Percentiles rank a stretch among this genome's conserved stretches.
Conservation (phyloP, 2,329 filamentous ascomycete genomes). For the Penicillium brevicompactum region DNA sequence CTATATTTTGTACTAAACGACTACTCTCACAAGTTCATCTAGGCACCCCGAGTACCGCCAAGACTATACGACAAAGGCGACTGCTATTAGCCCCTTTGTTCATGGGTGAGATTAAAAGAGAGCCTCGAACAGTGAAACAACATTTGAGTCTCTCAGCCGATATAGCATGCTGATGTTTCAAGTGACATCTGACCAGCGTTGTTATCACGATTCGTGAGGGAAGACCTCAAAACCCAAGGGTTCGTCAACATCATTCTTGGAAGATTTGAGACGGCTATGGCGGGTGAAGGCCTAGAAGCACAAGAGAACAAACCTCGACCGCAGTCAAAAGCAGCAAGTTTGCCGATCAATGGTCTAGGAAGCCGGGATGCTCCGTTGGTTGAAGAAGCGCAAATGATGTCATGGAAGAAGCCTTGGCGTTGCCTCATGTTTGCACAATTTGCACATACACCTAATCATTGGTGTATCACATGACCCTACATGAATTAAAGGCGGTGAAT, state of each 20-base stretch:
- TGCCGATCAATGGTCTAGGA: conserved; percentile 4
- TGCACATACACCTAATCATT: neutral
- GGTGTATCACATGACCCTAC: neutral
- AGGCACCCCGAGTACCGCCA: no score
- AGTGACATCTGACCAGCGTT: no score
- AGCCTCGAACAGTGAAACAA: no score
- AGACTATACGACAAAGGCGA: no score
- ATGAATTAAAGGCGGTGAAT: neutral
- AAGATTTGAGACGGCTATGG: conserved; percentile 2
- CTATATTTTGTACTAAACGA: no score
- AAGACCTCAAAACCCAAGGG: no score
- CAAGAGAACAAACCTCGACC: neutral
- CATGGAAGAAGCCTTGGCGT: neutral
- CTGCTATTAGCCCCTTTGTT: no score
- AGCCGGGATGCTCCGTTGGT: conserved; percentile 3
- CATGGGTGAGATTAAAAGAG: no score
- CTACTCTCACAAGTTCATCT: no score
- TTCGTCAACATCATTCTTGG: neutral
- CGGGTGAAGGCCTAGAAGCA: neutral
- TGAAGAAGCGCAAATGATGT: neutral
- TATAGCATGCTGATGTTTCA: no score
- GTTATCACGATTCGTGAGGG: no score
- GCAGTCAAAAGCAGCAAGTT: neutral
- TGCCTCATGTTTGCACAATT: neutral
- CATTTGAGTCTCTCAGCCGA: no score